phyloP scores from a whole-genome alignment of 2,329 filamentous ascomycete genomes.

The Geosmithia morbida region DNA sequence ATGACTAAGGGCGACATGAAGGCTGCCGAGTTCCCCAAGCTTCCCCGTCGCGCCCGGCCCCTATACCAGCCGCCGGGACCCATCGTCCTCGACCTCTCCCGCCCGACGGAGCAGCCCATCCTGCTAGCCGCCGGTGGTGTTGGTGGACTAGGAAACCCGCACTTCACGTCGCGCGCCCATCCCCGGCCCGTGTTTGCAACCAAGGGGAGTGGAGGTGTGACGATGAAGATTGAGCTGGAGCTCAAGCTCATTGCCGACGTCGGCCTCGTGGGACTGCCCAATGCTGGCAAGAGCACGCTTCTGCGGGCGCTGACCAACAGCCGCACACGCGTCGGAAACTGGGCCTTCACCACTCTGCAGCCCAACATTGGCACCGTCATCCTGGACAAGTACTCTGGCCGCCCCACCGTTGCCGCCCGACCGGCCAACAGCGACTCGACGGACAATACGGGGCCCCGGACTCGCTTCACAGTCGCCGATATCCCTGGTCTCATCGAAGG shows the following conservation, averaged over 20 bases:
- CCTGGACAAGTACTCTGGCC: constrained; percentile 71
- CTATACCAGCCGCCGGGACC: constrained; percentile 59
- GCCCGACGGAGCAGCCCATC: constrained; percentile 69
- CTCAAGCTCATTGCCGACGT: constrained; percentile 92
- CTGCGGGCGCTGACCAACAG: constrained; percentile 79
- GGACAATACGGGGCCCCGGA: constrained; percentile 33
- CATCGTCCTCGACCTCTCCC: constrained; percentile 57
- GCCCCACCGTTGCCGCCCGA: constrained; percentile 35
- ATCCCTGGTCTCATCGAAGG: constrained; percentile 89
- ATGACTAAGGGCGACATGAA: constrained; percentile 55
- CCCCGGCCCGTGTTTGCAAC: constrained; percentile 78
- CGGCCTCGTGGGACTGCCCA: constrained; percentile 85
- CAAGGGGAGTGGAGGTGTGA: constrained; percentile 66
- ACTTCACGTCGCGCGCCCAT: constrained; percentile 68
- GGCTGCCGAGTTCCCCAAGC: constrained; percentile 30
- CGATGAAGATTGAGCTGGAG: constrained; percentile 71
- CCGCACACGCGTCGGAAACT: constrained; percentile 77
- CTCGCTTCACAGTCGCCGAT: constrained; percentile 84
- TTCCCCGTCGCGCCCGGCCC: constrained; percentile 35
- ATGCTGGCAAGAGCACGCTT: constrained; percentile 90
- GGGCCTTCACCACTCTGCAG: constrained; percentile 92
- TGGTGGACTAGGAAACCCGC: constrained; percentile 84
- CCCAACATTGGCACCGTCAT: constrained; percentile 95
- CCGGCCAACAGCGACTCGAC: constrained; percentile 9
- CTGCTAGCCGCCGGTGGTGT: constrained; percentile 77